Evolutionary conservation across 2,329 filamentous ascomycete genomes (phyloP).

Genomic region (Diaporthe sp.): DNA sequence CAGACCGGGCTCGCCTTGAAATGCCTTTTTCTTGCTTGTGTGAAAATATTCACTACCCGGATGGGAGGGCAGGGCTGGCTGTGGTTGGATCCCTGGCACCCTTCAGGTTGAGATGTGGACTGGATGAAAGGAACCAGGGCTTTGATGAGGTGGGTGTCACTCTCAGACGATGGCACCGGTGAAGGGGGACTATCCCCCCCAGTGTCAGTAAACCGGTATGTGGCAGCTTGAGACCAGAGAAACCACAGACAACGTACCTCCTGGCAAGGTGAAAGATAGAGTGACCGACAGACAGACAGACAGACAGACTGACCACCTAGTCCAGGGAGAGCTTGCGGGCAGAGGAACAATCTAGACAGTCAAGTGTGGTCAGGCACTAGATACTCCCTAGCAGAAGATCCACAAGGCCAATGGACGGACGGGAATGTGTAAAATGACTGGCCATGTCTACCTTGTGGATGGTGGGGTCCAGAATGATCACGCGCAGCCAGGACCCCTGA

Average conservation of each 20-base stretch:
- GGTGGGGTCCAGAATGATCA: constrained; percentile 30
- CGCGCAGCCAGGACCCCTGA: constrained; percentile 28
- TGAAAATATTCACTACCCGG: constrained; percentile 4
- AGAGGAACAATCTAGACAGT: background rate
- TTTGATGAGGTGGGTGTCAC: constrained; percentile 2
- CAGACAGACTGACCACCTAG: background rate
- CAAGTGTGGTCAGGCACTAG: constrained; percentile 12
- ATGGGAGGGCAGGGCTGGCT: background rate
- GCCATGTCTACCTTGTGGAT: constrained; percentile 19
- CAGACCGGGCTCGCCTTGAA: background rate
- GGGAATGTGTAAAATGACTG: constrained; percentile 25
- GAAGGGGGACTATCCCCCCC: background rate
- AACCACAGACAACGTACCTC: background rate
- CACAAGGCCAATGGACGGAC: constrained; percentile 12
- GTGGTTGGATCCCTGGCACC: background rate
- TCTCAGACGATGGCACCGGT: background rate
- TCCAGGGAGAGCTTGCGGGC: background rate
- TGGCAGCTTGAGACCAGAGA: constrained; percentile 1
- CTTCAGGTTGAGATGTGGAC: background rate
- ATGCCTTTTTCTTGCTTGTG: background rate
- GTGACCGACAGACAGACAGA: background rate
- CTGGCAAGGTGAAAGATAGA: background rate
- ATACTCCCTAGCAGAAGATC: constrained; percentile 15
- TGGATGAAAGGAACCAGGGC: background rate
- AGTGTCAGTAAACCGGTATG: background rate